Percentiles rank a stretch among this genome's conserved stretches.
Conservation (phyloP, 2,329 filamentous ascomycete species). For the Colletotrichum scovillei region DNA sequence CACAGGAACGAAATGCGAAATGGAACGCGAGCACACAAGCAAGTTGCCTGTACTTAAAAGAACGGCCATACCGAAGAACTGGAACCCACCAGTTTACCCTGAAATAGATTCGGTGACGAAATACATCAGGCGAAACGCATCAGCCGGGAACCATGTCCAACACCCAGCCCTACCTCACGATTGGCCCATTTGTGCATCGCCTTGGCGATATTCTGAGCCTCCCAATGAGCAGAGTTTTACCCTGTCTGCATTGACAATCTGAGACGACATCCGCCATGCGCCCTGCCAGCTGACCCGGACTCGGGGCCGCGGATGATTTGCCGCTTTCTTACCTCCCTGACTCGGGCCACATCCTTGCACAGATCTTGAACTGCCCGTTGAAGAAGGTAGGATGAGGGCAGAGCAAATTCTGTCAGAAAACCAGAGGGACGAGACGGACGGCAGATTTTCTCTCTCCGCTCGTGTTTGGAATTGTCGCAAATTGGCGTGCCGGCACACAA, state of each 20-base stretch:
- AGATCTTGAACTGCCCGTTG: background rate
- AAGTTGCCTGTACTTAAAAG: slow-evolving; percentile 1
- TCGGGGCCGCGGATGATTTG: slow-evolving; percentile 6
- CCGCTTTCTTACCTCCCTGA: slow-evolving; percentile 13
- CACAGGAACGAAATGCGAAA: background rate
- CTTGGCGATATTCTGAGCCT: slow-evolving; percentile 11
- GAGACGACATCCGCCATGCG: slow-evolving; percentile 22
- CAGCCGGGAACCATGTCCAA: background rate
- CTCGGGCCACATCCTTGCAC: slow-evolving; percentile 24
- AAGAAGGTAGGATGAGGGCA: no score
- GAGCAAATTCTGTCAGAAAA: background rate
- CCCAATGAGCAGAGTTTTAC: background rate
- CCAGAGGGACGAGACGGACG: background rate
- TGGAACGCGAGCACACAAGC: background rate
- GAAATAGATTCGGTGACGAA: slow-evolving; percentile 24
- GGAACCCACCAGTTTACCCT: slow-evolving; percentile 11
- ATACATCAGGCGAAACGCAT: slow-evolving; percentile 15
- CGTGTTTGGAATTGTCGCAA: background rate
- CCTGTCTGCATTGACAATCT: slow-evolving; percentile 26
- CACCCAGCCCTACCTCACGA: slow-evolving; percentile 3
- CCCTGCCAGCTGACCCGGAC: slow-evolving; percentile 13
- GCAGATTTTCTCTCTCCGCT: background rate
- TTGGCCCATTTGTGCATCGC: slow-evolving; percentile 7
- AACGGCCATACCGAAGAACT: slow-evolving; percentile 15
- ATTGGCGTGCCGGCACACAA: background rate